phyloP scores from a whole-genome alignment of 768 basidiomycete species.

The Myochromella boudieri region DNA sequence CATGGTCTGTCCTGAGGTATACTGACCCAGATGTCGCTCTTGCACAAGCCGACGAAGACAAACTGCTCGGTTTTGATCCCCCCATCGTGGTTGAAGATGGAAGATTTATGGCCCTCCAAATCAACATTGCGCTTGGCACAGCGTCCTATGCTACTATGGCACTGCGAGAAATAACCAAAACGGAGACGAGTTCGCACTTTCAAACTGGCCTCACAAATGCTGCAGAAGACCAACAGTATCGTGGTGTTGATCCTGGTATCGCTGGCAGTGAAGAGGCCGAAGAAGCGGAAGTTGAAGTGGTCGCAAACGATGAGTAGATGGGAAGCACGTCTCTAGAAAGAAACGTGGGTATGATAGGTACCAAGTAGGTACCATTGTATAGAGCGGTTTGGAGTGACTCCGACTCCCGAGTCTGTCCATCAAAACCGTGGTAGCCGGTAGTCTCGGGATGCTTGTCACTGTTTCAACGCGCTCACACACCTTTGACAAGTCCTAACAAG shows the following conservation, averaged over 20 bases:
- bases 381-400: too few relatives aligned
- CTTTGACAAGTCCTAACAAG: too few relatives aligned
- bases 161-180: slow-evolving; percentile 90
- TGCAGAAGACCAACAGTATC: slow-evolving; percentile 82
- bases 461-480: too few relatives aligned
- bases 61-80: slow-evolving; percentile 76
- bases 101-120: slow-evolving; percentile 85
- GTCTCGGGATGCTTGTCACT: too few relatives aligned
- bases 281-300: slow-evolving; percentile 17
- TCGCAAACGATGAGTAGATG: slow-evolving; percentile 6
- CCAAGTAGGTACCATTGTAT: too few relatives aligned
- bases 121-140: slow-evolving; percentile 82
- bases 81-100: slow-evolving; percentile 70
- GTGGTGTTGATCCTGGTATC: slow-evolving; percentile 44
- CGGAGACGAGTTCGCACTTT: slow-evolving; percentile 90
- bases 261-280: slow-evolving; percentile 30
- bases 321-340: neutral
- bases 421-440: too few relatives aligned
- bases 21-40: slow-evolving; percentile 92
- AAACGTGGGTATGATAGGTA: too few relatives aligned
- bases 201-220: slow-evolving; percentile 77
- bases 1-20: slow-evolving; percentile 83
- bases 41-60: slow-evolving; percentile 95
- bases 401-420: too few relatives aligned
- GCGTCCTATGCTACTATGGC: slow-evolving; percentile 99